A percentile compares a stretch with the other conserved stretches of the same genome.
Evolutionary conservation across 2,329 filamentous ascomycete genomes (phyloP).

Genomic region (Ophiocordyceps australis): DNA sequence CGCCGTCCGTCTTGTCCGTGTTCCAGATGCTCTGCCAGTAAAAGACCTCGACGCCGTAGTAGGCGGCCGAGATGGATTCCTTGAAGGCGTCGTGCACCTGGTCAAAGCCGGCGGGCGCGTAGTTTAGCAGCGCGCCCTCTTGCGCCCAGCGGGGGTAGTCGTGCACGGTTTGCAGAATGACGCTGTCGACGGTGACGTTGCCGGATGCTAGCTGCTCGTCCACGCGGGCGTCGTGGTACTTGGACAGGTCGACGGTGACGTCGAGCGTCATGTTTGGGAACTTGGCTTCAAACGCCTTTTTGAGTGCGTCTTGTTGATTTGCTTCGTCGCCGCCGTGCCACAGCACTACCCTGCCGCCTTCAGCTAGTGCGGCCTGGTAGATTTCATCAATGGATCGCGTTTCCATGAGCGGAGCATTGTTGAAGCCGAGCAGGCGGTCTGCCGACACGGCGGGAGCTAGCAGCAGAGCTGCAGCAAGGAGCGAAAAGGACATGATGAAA

Average conservation of each 20-base stretch:
- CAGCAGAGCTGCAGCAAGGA: background rate
- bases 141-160: slow-evolving; percentile 32
- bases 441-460: background rate
- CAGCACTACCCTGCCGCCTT: slow-evolving; percentile 23
- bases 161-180: slow-evolving; percentile 29
- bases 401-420: slow-evolving; percentile 10
- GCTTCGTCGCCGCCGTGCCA: slow-evolving; percentile 30
- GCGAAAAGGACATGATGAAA: no score
- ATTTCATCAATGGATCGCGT: slow-evolving; percentile 29
- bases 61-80: slow-evolving; percentile 20
- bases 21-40: slow-evolving; percentile 18
- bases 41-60: slow-evolving; percentile 19
- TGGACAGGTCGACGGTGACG: slow-evolving; percentile 34
- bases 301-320: slow-evolving; percentile 18
- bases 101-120: slow-evolving; percentile 27
- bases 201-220: slow-evolving; percentile 23
- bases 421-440: background rate
- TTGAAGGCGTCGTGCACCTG: slow-evolving; percentile 21
- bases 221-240: slow-evolving; percentile 29
- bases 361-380: slow-evolving; percentile 26
- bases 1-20: slow-evolving; percentile 14
- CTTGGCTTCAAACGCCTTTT: slow-evolving; percentile 21
- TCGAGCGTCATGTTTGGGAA: slow-evolving; percentile 33
- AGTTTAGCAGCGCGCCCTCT: slow-evolving; percentile 25
- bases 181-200: slow-evolving; percentile 23